phyloP scores from a whole-genome alignment of 768 basidiomycete species.

The Pulveroboletus sp. region DNA sequence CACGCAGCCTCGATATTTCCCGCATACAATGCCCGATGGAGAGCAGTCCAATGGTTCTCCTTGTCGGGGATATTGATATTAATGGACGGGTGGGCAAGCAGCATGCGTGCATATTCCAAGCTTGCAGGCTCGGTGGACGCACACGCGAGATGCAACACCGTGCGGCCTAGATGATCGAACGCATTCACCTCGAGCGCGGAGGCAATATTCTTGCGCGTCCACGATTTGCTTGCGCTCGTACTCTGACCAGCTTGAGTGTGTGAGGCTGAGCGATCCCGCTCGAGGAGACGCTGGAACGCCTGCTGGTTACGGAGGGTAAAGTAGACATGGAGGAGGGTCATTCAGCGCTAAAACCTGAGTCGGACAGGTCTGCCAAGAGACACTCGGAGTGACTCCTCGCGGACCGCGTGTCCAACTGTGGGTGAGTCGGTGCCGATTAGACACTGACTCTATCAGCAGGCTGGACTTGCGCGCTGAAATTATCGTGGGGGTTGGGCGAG shows the following conservation, averaged over 20 bases:
- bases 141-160: constrained; percentile 80
- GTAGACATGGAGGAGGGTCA: constrained; percentile 79
- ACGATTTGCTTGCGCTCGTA: constrained; percentile 52
- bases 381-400: constrained; percentile 21
- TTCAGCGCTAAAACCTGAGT: constrained; percentile 35
- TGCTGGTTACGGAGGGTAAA: constrained; percentile 67
- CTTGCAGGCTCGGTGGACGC: constrained; percentile 53
- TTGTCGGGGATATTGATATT: constrained; percentile 76
- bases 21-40: constrained; percentile 81
- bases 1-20: constrained; percentile 72
- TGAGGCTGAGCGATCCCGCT: constrained; percentile 39
- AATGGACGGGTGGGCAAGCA: constrained; percentile 70
- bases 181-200: constrained; percentile 58
- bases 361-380: constrained; percentile 23
- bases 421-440: constrained; percentile 11
- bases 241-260: constrained; percentile 27
- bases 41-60: constrained; percentile 88
- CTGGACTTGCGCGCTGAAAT: not conserved
- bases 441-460: constrained; percentile 4
- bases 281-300: constrained; percentile 72
- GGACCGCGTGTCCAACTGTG: constrained; percentile 20
- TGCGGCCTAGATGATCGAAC: constrained; percentile 65
- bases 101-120: constrained; percentile 70
- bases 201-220: constrained; percentile 45
- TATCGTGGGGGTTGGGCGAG: not conserved